A percentile compares a stretch with the other conserved stretches of the same genome.
Conservation (phyloP, 352 stramenopile genomes). For the Saprolegnia parasitica region DNA sequence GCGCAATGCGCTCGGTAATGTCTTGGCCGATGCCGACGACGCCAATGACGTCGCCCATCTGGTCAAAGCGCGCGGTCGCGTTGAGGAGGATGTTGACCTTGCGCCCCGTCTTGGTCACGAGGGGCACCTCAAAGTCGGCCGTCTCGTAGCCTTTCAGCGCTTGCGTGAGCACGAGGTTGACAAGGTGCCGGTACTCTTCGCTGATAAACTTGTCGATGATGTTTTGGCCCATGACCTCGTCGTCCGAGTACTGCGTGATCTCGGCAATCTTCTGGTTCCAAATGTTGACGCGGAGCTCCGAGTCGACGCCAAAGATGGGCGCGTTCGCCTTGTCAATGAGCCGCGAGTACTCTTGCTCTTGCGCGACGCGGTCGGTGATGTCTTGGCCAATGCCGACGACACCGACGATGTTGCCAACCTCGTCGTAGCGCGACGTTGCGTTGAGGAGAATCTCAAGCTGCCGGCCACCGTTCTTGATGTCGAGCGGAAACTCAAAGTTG, state of each 20-base stretch:
- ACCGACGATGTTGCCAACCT: slow-evolving; percentile 39
- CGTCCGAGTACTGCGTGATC: slow-evolving; percentile 52
- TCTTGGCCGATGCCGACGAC: slow-evolving; percentile 84
- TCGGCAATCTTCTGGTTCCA: slow-evolving; percentile 56
- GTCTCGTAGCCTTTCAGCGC: slow-evolving; percentile 59
- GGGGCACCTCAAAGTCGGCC: slow-evolving; percentile 78
- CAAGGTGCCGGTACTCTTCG: slow-evolving; percentile 45
- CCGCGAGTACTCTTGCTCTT: slow-evolving; percentile 64
- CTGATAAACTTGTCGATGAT: slow-evolving; percentile 58
- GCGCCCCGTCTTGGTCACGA: slow-evolving; percentile 63
- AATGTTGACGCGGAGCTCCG: slow-evolving; percentile 59
- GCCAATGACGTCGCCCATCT: slow-evolving; percentile 69
- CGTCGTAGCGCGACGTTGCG: slow-evolving; percentile 32
- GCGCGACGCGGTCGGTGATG: slow-evolving; percentile 52
- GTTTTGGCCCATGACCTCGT: slow-evolving; percentile 42
- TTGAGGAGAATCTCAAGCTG: slow-evolving; percentile 36
- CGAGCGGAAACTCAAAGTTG: slow-evolving; percentile 81
- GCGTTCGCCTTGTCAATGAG: slow-evolving; percentile 90
- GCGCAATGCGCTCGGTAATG: slow-evolving; percentile 77
- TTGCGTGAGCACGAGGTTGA: slow-evolving; percentile 50
- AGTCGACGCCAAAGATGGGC: slow-evolving; percentile 88
- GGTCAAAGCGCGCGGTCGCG: slow-evolving; percentile 56
- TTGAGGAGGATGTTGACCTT: slow-evolving; percentile 75
- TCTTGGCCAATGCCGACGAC: slow-evolving; percentile 66
- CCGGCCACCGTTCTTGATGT: slow-evolving; percentile 46